Base-by-base conservation (phyloP, 495 filamentous ascomycete genomes). In the Talaromyces trachyspermus region DNA sequence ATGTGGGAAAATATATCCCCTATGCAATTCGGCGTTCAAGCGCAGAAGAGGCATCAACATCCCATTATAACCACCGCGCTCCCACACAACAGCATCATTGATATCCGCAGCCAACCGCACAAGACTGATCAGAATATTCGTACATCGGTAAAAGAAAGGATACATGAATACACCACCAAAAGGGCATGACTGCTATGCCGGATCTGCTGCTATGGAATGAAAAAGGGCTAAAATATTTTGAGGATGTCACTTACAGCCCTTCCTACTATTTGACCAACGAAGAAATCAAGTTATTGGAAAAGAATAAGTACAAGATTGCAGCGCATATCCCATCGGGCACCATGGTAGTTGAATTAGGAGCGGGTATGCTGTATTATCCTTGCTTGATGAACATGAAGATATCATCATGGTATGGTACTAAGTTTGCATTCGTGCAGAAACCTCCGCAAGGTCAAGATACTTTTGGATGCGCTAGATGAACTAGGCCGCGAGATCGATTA, bases 261-360 rank as follows among this genome's bases (percentile, higher is more conserved):
- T 84, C 88, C 54, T 91, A 91, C 63, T 91, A 88, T 54, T 69
- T 87, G 52, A 88, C 85, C 32, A 85, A 84, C 60, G 73, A 83
- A 29, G 86, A 91, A 63, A 88, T 89, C 44, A 67, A 75, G 37
- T 72, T 89, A 10, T 68, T 91, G 30, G 61, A 79, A 57, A 63
- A 69, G 33, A 73, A 75, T 50, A 76, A 83, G 12, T 62, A 69
- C 18, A 68, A 70, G 10, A 88, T 91, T 56, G 84, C 80, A 17
- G 59, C 71, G 33, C 58, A 65, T 18, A 85, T 91, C 46, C 72
- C 70, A 27, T 68, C 78, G 6, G 78, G 77, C n/a, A 76, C 82
- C 18, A 75, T 88, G 62, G 43, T 90, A 8, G 68, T 89, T 23
- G 86, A 91, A 66, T 64, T 91, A 23, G 86, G 86, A 88, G 85